Evolutionary conservation across 305 asterid species (phyloP).

Genomic region (Striga hermonthica): DNA sequence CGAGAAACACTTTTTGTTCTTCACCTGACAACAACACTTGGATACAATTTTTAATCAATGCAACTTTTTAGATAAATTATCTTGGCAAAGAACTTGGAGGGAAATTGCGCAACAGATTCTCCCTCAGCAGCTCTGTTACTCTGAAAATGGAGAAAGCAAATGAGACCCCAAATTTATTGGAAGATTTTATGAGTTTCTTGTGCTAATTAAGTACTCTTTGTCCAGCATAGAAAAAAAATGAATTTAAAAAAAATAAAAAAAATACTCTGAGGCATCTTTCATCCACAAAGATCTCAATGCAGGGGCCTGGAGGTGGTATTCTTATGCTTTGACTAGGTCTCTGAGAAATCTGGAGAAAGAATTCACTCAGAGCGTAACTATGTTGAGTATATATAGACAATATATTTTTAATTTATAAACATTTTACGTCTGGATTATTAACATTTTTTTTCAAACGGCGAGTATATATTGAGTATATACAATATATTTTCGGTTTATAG

Average conservation of each 20-base stretch:
- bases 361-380: constrained; percentile 16
- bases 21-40: background rate
- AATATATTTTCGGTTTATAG: too few species aligned
- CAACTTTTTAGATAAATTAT: constrained; percentile 25
- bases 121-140: constrained; percentile 77
- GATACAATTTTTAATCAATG: background rate
- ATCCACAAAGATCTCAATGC: constrained; percentile 81
- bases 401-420: too few species aligned
- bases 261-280: constrained; percentile 62
- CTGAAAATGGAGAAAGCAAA: constrained; percentile 37
- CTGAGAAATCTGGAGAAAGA: constrained; percentile 62
- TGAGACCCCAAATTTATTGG: constrained; percentile 14
- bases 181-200: background rate
- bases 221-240: background rate
- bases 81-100: constrained; percentile 69
- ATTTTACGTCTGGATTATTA: too few species aligned
- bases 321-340: constrained; percentile 54
- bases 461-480: too few species aligned
- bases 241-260: too few species aligned
- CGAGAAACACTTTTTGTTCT: too few species aligned
- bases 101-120: constrained; percentile 84
- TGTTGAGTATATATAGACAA: too few species aligned
- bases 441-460: too few species aligned
- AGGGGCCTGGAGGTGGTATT: constrained; percentile 57
- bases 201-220: constrained; percentile 4